Base-by-base conservation (phyloP, 2,329 filamentous ascomycete genomes). In the Bipolaris bicolor region DNA sequence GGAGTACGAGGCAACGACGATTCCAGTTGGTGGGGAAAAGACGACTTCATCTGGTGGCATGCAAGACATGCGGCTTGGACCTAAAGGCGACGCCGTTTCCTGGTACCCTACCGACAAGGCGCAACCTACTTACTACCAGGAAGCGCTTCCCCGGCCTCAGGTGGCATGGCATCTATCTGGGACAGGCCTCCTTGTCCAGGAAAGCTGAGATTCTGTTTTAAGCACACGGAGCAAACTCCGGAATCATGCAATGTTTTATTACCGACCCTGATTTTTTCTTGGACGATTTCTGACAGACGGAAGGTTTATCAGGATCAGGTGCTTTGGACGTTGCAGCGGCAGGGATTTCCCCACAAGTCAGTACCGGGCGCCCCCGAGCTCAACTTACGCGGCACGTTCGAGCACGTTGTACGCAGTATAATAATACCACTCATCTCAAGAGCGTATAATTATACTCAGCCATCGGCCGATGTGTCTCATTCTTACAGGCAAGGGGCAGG, bases 31-130 rank as follows among this genome's bases (percentile, higher is more conserved):
- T 36, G 40, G 7, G 15, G 26, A 34, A 47, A 40, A 45, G 26
- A 41, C 36, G 1, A 16, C 13, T 29, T 20, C 29, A 9, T 33
- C 41, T 36, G 26, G 49, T 52, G 43, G 36, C 36, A 36, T 57
- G 49, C 49, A 31, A 31, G 29, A 31, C 33, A 48, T 48, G 34
- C 33, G 29, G 54, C 16, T 41, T 40, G 24, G 13, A 52, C 31
- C 36, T 16, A n/a, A 18, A 37, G 36, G 37, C 20, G 36, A 43
- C n/a, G 36, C 29, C 15, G 26, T 26, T 24, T 20, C 13, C 36
- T 48, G 54, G 54, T 48, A 57, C 43, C 16, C 49, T 57, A 52
- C 49, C 13, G 36, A 45, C 40, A 48, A 22, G 45, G 24, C 49
- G 20, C 41, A 52, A 53, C 49, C 16, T 48, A 29, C 26, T 9